A percentile compares a stretch with the other conserved stretches of the same genome.
phyloP scores from a whole-genome alignment of 805 yeast species.

The Candida peoriensis region DNA sequence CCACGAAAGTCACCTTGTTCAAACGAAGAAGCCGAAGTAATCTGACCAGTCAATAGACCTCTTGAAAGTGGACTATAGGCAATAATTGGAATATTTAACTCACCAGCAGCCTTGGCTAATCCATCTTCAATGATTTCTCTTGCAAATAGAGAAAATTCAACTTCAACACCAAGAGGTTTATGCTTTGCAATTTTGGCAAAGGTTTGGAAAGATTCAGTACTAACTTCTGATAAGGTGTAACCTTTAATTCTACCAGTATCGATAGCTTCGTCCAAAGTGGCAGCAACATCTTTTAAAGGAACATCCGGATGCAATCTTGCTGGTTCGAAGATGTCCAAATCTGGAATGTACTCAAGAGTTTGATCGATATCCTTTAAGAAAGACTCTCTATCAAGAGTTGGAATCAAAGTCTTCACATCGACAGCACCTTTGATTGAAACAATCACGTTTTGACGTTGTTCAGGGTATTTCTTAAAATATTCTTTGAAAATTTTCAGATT shows the following conservation, averaged over 20 bases:
- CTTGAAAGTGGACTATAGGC: constrained; percentile 83
- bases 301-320: constrained; percentile 62
- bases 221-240: constrained; percentile 70
- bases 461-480: constrained; percentile 57
- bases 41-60: constrained; percentile 67
- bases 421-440: constrained; percentile 68
- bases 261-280: constrained; percentile 51
- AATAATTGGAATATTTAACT: constrained; percentile 57
- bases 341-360: constrained; percentile 34
- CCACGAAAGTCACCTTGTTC: constrained; percentile 53
- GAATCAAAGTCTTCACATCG: constrained; percentile 31
- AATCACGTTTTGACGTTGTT: constrained; percentile 47
- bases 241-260: constrained; percentile 64
- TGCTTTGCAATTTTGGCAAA: constrained; percentile 45
- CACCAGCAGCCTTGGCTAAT: constrained; percentile 51
- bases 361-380: constrained; percentile 45
- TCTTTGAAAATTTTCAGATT: constrained; percentile 54
- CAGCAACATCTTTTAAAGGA: constrained; percentile 56
- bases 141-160: constrained; percentile 72
- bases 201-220: constrained; percentile 52
- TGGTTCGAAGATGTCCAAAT: constrained; percentile 58
- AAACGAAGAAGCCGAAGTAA: constrained; percentile 41
- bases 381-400: constrained; percentile 46
- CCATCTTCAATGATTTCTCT: constrained; percentile 61
- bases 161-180: constrained; percentile 66